Percentiles rank a stretch among this genome's conserved stretches.
Conservation (phyloP, 495 filamentous ascomycete genomes). For the Darksidea phi region DNA sequence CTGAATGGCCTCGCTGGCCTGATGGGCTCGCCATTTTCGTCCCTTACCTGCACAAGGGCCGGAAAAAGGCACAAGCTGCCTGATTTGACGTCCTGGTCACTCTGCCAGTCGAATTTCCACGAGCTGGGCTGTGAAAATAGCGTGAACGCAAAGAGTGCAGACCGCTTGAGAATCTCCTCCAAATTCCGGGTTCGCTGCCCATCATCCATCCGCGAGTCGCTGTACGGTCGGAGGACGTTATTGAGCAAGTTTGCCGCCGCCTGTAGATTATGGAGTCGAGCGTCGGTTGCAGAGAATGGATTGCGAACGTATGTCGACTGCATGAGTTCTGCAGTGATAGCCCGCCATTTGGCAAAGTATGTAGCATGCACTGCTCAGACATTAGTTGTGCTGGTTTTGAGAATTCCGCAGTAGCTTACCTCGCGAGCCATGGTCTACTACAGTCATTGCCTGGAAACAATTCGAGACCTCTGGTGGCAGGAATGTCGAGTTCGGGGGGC, state of each 20-base stretch:
- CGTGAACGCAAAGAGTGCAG: constrained; percentile 42
- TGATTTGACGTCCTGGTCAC: constrained; percentile 17
- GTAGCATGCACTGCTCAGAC: constrained; percentile 26
- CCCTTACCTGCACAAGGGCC: constrained; percentile 37
- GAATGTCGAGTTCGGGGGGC: constrained; percentile 28
- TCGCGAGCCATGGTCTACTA: constrained; percentile 10
- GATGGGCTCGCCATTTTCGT: constrained; percentile 35
- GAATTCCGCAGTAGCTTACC: constrained; percentile 5
- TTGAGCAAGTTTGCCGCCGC: constrained; percentile 30
- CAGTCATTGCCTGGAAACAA: constrained; percentile 29
- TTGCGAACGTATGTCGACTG: constrained; percentile 34
- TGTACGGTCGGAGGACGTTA: constrained; percentile 36
- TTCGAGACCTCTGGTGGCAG: constrained; percentile 39
- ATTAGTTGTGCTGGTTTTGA: constrained; percentile 12
- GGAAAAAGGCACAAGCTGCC: constrained; percentile 43
- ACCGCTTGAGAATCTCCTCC: constrained; percentile 42
- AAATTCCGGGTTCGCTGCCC: constrained; percentile 38
- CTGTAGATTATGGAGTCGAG: constrained; percentile 32
- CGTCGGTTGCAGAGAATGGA: constrained; percentile 29
- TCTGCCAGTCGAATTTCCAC: constrained; percentile 41
- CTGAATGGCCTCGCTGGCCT: constrained; percentile 36
- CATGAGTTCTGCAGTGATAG: constrained; percentile 40
- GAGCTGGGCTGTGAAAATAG: constrained; percentile 44
- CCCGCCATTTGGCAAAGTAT: constrained; percentile 40
- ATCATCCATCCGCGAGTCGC: constrained; percentile 27